Evolutionary conservation across 2,329 filamentous ascomycete genomes (phyloP), one percentile per base, ranked within the genome.

Genomic region (Trichoderma atrobrunneum): DNA sequence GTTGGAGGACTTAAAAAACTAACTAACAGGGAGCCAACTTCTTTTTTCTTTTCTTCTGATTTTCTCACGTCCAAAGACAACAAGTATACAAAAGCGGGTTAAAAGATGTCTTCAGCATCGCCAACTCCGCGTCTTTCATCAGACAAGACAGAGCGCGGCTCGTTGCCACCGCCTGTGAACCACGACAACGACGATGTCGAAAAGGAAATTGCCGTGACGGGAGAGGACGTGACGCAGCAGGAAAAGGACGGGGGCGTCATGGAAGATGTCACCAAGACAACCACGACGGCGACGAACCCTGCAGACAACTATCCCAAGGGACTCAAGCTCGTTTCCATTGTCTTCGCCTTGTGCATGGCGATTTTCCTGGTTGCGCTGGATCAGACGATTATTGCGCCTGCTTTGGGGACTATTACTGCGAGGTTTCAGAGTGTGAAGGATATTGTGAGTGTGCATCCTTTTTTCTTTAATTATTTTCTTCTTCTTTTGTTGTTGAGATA

Each of bases 361-460:
- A 80, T 86, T 72, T 86, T 87, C 76, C 81, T 87, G 51, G 84
- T 87, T 59, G 85, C 85, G 3, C 80, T 87, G 12, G 85, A 87
- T 73, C 84, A 86, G 78, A 87, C 85, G 61, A 87, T 86, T 73
- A 85, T 87, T 73, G 85, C 85, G 7, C 86, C 86, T 16, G 86
- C 86, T 1, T 81, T 87, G 21, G 85, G 85, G 24, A 84, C 85
- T 76, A 88, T 88, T 74, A 87, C 85, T 0, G 78, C 79, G 1
- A 78, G 85, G 62, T 87, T 83, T 66, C 72, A 76, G 57, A 84
- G 81, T 63, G 81, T 85, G 43, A 82, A 82, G 74, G 85, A 87
- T 70, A 85, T 87, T 73, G 85, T 82, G 70, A 70, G 78, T 48
- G 28, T 12, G 43, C 62, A 30, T 24, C 18, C 16, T 3, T 57